Evolutionary conservation across 2,329 filamentous ascomycete genomes (phyloP).

Genomic region (Corniculantispora saksenae): DNA sequence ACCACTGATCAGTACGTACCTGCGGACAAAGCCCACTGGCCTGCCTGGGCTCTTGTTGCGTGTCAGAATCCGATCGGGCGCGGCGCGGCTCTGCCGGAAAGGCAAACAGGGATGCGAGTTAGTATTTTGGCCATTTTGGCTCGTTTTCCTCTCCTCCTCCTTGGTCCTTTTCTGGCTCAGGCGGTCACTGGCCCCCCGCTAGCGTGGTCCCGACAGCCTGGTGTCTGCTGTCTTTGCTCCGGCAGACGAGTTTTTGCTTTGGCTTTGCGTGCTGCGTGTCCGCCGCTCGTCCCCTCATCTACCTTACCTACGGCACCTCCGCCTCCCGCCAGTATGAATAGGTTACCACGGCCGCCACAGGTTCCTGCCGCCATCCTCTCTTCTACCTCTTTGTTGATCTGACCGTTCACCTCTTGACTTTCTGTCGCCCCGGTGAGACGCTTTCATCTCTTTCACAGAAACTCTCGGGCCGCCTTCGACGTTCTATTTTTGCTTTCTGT

Average conservation of each 20-base stretch:
- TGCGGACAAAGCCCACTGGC: conserved; percentile 4
- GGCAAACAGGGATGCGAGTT: not conserved
- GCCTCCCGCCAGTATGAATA: not conserved
- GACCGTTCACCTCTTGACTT: not conserved
- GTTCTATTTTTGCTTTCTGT: not conserved
- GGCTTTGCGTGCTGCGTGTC: not conserved
- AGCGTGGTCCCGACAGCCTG: not conserved
- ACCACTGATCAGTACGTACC: no score
- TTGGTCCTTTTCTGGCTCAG: no score
- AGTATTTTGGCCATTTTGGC: not conserved
- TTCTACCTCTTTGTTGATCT: not conserved
- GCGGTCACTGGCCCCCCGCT: not conserved
- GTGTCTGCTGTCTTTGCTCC: not conserved
- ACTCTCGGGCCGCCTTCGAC: not conserved
- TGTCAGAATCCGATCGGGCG: conserved; percentile 11
- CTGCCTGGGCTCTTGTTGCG: no score
- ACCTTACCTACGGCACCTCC: no score
- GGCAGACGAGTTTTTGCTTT: not conserved
- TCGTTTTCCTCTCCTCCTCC: not conserved
- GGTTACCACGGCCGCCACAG: no score
- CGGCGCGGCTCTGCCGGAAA: conserved; percentile 18
- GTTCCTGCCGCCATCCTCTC: no score
- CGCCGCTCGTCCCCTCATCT: no score
- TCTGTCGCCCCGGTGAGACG: not conserved
- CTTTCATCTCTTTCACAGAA: not conserved